Conservation (phyloP, 352 stramenopile species). For the Pythium angustatum region DNA sequence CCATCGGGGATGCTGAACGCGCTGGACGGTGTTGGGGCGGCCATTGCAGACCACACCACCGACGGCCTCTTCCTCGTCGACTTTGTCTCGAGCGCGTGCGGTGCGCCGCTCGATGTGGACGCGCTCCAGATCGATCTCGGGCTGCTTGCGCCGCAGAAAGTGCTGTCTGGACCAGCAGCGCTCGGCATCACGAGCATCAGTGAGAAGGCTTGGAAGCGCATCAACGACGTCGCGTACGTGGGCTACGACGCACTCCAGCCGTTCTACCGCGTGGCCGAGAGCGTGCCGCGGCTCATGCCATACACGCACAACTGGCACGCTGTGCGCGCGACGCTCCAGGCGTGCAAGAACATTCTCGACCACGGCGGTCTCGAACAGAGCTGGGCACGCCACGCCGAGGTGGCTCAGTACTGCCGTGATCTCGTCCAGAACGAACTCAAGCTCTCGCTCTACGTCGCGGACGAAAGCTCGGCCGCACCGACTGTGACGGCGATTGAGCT, state of each 20-base stretch:
- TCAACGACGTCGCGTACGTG: constrained; percentile 46
- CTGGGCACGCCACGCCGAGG: constrained; percentile 36
- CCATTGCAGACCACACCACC: constrained; percentile 42
- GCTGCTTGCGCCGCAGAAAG: constrained; percentile 49
- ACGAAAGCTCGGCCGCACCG: constrained; percentile 35
- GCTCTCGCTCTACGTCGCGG: constrained; percentile 37
- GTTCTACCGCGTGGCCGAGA: constrained; percentile 37
- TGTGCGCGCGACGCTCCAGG: constrained; percentile 41
- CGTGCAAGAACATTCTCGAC: constrained; percentile 38
- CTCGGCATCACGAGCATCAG: constrained; percentile 50
- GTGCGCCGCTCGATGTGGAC: constrained; percentile 42
- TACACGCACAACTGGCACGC: constrained; percentile 68
- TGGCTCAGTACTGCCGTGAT: constrained; percentile 38
- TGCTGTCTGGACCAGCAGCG: constrained; percentile 42
- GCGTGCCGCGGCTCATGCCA: constrained; percentile 42
- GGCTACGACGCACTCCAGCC: constrained; percentile 55
- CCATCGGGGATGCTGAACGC: constrained; percentile 49
- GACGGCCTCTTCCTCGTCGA: constrained; percentile 57
- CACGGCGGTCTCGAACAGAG: constrained; percentile 33
- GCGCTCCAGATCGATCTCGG: constrained; percentile 49
- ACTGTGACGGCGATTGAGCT: constrained; percentile 57
- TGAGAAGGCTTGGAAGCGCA: constrained; percentile 48
- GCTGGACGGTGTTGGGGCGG: constrained; percentile 42
- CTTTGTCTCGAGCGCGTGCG: constrained; percentile 53
- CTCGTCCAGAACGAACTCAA: constrained; percentile 34